Evolutionary conservation across 805 yeast genomes (phyloP).

Genomic region (Hanseniaspora occidentalis): DNA sequence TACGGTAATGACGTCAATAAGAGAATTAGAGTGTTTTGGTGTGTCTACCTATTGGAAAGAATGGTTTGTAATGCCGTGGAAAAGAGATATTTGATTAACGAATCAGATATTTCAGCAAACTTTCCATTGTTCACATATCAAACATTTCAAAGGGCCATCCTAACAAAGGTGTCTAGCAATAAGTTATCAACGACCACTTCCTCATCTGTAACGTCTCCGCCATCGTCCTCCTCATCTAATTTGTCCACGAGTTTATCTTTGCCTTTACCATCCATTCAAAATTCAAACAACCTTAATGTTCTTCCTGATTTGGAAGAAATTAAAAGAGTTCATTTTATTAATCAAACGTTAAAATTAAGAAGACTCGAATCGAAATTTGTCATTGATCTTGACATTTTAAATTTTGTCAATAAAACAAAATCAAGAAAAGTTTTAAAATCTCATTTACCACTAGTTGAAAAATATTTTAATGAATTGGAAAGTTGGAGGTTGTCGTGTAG

Average conservation of each 20-base stretch:
- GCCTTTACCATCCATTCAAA: too few species aligned
- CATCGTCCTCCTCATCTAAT: background rate
- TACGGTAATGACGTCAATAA: slow-evolving; percentile 23
- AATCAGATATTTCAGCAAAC: slow-evolving; percentile 29
- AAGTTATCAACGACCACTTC: background rate
- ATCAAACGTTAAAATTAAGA: slow-evolving; percentile 43
- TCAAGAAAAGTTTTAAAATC: slow-evolving; percentile 13
- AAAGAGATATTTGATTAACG: slow-evolving; percentile 41
- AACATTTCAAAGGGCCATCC: slow-evolving; percentile 14
- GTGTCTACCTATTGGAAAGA: slow-evolving; percentile 48
- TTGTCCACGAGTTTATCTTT: too few species aligned
- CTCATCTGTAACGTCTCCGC: background rate
- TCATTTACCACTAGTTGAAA: slow-evolving; percentile 39
- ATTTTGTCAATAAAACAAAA: slow-evolving; percentile 20
- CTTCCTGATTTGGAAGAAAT: slow-evolving; percentile 1
- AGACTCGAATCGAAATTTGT: slow-evolving; percentile 49
- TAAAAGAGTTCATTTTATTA: slow-evolving; percentile 33
- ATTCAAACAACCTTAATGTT: too few species aligned
- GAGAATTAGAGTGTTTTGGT: slow-evolving; percentile 49
- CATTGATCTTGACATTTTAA: slow-evolving; percentile 31
- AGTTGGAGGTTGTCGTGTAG: slow-evolving; percentile 45
- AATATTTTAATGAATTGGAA: slow-evolving; percentile 40
- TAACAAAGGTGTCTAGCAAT: too few species aligned
- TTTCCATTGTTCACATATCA: slow-evolving; percentile 39
- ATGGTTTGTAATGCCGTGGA: slow-evolving; percentile 52